These are phyloP conservation scores for Macrolepiota dolichaula DNA, from an alignment of 768 basidiomycete genomes.

Conservation along the genomic window DNA sequence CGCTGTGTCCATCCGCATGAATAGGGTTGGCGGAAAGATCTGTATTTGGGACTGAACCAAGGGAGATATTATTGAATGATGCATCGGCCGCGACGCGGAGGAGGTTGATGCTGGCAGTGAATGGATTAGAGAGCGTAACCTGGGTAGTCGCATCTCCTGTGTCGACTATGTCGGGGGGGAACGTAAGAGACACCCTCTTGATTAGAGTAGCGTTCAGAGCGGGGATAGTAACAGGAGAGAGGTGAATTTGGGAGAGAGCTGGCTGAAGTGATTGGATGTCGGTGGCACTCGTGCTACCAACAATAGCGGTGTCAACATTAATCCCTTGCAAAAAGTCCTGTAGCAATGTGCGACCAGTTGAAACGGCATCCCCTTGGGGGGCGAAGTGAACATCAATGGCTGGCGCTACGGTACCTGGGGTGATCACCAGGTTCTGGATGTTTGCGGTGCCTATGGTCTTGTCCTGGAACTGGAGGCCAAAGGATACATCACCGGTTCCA, in stretches of 20 bases:
- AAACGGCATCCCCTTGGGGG: conserved; percentile 49
- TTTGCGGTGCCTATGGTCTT: conserved; percentile 57
- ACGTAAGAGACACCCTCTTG: conserved; percentile 47
- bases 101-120: conserved; percentile 69
- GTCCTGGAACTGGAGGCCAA: conserved; percentile 52
- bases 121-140: conserved; percentile 63
- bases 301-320: conserved; percentile 50
- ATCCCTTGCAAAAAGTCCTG: conserved; percentile 70
- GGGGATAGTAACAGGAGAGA: conserved; percentile 63
- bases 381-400: conserved; percentile 62
- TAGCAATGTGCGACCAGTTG: conserved; percentile 53
- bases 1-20: conserved; percentile 54
- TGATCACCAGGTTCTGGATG: conserved; percentile 43
- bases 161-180: conserved; percentile 59
- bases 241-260: conserved; percentile 56
- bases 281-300: conserved; percentile 54
- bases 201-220: conserved; percentile 63
- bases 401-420: conserved; percentile 46
- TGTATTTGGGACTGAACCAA: conserved; percentile 57
- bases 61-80: conserved; percentile 47
- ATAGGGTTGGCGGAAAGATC: conserved; percentile 57
- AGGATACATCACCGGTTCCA: conserved; percentile 62
- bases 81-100: conserved; percentile 51
- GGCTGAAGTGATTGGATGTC: conserved; percentile 56
- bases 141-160: conserved; percentile 57